phyloP scores from a whole-genome alignment of 345 rosid species.

The Hibiscus mutabilis region DNA sequence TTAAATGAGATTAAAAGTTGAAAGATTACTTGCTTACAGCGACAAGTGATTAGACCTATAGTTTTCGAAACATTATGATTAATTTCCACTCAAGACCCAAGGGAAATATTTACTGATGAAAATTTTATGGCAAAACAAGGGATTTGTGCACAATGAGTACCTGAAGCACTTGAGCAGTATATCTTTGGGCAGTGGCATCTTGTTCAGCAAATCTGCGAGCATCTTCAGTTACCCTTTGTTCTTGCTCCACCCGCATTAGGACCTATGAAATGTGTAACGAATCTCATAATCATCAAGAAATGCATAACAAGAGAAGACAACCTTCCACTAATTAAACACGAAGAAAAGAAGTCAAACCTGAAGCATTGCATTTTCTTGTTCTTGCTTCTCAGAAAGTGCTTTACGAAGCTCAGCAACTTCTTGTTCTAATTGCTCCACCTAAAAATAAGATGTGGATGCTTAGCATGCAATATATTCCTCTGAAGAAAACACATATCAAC shows the following conservation, averaged over 20 bases:
- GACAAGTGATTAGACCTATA: too few species aligned
- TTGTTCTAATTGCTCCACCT: slow-evolving; percentile 89
- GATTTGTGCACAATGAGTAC: slow-evolving; percentile 14
- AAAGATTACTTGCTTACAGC: background rate
- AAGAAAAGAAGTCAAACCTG: slow-evolving; percentile 49
- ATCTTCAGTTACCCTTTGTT: slow-evolving; percentile 92
- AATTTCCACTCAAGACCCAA: too few species aligned
- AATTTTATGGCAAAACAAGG: too few species aligned
- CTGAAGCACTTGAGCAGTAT: slow-evolving; percentile 91
- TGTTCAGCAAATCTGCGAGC: slow-evolving; percentile 98
- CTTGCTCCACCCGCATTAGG: slow-evolving; percentile 98
- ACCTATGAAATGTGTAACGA: slow-evolving; percentile 40
- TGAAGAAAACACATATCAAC: background rate
- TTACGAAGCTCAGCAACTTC: slow-evolving; percentile 67
- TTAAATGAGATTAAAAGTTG: background rate
- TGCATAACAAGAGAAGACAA: slow-evolving; percentile 9
- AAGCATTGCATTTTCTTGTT: slow-evolving; percentile 96
- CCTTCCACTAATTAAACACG: slow-evolving; percentile 13
- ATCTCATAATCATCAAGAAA: slow-evolving; percentile 10
- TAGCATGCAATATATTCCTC: slow-evolving; percentile 14
- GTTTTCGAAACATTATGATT: background rate
- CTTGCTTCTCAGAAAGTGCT: slow-evolving; percentile 89
- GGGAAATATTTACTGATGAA: background rate
- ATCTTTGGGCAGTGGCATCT: slow-evolving; percentile 93
- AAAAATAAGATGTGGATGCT: slow-evolving; percentile 24